Conservation (phyloP, 1,284 basidiomycete species). For the Thecaphora thlaspeos region DNA sequence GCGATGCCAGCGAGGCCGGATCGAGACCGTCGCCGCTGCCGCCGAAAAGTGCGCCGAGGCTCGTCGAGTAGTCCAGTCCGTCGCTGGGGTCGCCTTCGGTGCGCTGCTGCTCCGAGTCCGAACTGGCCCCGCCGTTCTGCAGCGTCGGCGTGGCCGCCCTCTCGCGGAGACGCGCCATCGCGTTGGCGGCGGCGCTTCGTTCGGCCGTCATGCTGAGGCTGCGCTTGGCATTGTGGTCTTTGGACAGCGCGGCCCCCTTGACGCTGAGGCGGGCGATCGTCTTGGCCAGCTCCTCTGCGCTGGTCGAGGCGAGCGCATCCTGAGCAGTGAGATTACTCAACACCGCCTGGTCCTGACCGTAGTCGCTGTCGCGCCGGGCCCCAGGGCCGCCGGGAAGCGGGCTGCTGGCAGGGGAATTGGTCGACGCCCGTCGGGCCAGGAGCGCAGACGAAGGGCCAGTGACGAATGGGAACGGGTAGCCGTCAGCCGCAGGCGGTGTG, state of each 20-base stretch:
- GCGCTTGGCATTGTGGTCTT: conserved; percentile 9
- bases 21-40: neutral
- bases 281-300: conserved; percentile 38
- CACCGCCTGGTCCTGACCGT: neutral
- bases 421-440: conserved; percentile 28
- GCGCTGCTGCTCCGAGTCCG: too few species aligned
- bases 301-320: conserved; percentile 12
- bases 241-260: conserved; percentile 28
- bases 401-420: conserved; percentile 27
- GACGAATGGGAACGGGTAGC: conserved; percentile 43
- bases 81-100: neutral
- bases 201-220: conserved; percentile 25
- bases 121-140: too few species aligned
- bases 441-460: conserved; percentile 9
- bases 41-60: neutral
- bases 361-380: neutral
- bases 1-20: neutral
- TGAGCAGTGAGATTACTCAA: neutral
- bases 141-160: conserved; percentile 8
- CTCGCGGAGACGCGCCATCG: conserved; percentile 28
- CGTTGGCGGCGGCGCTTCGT: conserved; percentile 22
- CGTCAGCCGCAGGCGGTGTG: conserved; percentile 13
- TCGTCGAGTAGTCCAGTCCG: neutral
- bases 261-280: conserved; percentile 44
- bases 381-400: conserved; percentile 13